Evolutionary conservation across 2,329 filamentous ascomycete genomes (phyloP), one percentile per base, ranked within the genome.

Genomic region (Neonectria punicea): DNA sequence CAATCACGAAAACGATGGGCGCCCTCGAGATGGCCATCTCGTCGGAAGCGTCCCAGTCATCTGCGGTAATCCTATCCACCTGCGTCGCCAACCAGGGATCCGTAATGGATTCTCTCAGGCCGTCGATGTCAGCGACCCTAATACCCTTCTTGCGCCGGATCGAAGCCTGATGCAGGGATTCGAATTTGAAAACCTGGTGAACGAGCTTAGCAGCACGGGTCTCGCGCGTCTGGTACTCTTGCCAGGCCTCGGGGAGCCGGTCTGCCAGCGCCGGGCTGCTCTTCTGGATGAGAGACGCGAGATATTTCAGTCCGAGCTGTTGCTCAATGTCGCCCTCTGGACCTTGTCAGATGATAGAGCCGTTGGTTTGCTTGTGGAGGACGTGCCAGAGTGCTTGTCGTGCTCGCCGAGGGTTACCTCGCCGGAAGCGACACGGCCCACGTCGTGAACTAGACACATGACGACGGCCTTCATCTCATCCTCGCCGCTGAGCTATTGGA

Each of bases 361-460:
- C 43, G 34, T 8, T 18, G 16, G 6, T 4, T 34, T n/a, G 39
- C 41, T 43, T 36, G 34, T 13, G 44, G 49, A 46, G 30, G 49
- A 46, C 32, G 36, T 36, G 58, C 56, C 25, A 3, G 28, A 16
- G 8, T 32, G 34, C 41, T 39, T 53, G 11, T 28, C 49, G 18
- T 34, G 18, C 13, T 50, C 56, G 13, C 39, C 32, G 28, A 46
- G 8, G 7, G 65, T 64, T 9, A 67, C 47, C 39, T 67, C 57
- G 14, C 65, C 65, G 7, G 65, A 59, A 16, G 65, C 62, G 22
- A 61, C 58, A 22, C 64, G 49, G 5, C 61, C 61, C 36, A 64
- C 47, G 54, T 67, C 61, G 39, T 61, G 61, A 5, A 63, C 49
- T 8, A 67, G 25, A 22, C 61, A 67, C 65, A 67, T 67, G 13